Conservation (phyloP, 148 eudicot species). For the Rhododendron henanense region DNA sequence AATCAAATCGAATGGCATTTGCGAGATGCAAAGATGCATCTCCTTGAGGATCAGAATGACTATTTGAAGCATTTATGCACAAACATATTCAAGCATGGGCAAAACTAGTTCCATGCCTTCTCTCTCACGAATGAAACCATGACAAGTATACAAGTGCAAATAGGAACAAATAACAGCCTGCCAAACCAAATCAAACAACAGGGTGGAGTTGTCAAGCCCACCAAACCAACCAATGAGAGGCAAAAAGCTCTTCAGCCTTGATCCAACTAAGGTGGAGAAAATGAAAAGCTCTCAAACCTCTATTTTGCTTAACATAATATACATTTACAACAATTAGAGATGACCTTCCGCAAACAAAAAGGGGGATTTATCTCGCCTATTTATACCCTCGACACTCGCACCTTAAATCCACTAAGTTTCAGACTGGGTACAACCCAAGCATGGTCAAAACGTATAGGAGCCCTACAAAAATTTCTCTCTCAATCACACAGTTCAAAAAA, state of each 20-base stretch:
- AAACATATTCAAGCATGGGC: background rate
- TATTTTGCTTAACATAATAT: background rate
- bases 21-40: background rate
- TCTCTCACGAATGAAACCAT: background rate
- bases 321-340: background rate
- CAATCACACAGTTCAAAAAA: background rate
- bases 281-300: background rate
- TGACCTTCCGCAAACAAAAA: background rate
- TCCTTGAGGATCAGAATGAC: background rate
- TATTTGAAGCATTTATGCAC: background rate
- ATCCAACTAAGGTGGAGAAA: background rate
- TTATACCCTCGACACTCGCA: background rate
- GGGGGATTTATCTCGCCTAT: background rate
- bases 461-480: background rate
- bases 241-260: background rate
- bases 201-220: background rate
- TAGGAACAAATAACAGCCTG: background rate
- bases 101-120: background rate
- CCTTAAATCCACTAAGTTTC: background rate
- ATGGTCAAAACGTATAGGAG: background rate
- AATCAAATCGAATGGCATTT: background rate
- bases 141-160: background rate
- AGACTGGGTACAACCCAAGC: background rate
- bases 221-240: background rate
- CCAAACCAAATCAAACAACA: background rate